Evolutionary conservation across 2,329 filamentous ascomycete species (phyloP).

Genomic region (Verticillium nubilum): DNA sequence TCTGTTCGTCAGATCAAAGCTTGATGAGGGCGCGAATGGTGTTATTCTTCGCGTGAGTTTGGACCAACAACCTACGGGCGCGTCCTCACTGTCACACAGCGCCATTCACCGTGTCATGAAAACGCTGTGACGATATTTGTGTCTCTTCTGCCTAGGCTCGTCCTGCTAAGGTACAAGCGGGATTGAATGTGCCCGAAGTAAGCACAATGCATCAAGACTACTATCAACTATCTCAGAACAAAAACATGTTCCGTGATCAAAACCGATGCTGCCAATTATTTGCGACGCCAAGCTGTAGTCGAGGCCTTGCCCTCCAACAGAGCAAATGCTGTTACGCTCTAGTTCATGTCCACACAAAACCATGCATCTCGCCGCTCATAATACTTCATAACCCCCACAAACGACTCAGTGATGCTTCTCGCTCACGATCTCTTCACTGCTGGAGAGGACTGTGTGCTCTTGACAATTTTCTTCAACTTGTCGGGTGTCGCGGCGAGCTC

Average conservation of each 20-base stretch:
- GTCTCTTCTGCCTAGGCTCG: slow-evolving; percentile 16
- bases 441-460: slow-evolving; percentile 44
- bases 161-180: slow-evolving; percentile 33
- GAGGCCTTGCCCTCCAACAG: slow-evolving; percentile 9
- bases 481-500: slow-evolving; percentile 51
- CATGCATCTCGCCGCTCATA: not conserved
- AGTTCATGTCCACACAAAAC: not conserved
- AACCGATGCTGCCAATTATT: slow-evolving; percentile 11
- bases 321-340: slow-evolving; percentile 6
- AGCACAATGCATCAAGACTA: slow-evolving; percentile 23
- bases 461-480: slow-evolving; percentile 38
- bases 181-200: slow-evolving; percentile 24
- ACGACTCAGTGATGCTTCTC: slow-evolving; percentile 8
- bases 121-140: slow-evolving; percentile 1
- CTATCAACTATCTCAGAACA: slow-evolving; percentile 27
- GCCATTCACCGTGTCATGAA: not conserved
- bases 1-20: no score
- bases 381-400: not conserved
- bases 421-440: slow-evolving; percentile 30
- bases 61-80: no score
- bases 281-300: slow-evolving; percentile 6
- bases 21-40: no score
- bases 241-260: slow-evolving; percentile 28
- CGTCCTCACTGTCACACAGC: not conserved
- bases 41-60: no score